Evolutionary conservation across 164 flowering plant genomes (phyloP), one percentile per base, ranked within the genome.

Genomic region (Nymphaea colorata): DNA sequence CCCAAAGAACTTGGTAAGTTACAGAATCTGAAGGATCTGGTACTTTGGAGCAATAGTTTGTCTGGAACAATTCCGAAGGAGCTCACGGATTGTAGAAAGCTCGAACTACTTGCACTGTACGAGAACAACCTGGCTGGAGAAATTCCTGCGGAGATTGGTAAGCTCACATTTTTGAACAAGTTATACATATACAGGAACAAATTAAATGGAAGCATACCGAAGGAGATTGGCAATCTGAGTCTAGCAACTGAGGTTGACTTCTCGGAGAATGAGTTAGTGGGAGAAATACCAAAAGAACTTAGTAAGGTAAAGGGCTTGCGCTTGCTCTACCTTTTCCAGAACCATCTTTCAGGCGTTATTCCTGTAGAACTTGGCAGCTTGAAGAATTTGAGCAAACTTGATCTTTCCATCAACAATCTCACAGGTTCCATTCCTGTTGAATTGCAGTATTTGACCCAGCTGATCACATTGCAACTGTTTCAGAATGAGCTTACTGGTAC

Each of bases 1-100:
- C 96, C 96, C 0, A 82, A 70, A 69, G 86, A 83, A 62, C 36
- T 89, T 63, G 89, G 90, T 42, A 75, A 78, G 87, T 89, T 89
- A 42, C 15, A 60, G 43, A 82, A 59, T 42, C 69, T 89, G 77
- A 83, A 67, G 2, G 86, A 82, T 55, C 53, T 89, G 59, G 67
- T 85, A 70, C 82, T 89, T 43, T 82, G 82, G 86, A 78, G 71
- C 41, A 89, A 89, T 74, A 79, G 79, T 64, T 65, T 89, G 16
- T 73, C 87, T 1, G 96, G 96, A 17, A 66, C 36, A n/a, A 79
- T 89, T 41, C 91, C 96, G 5, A 77, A 71, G 72, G 93, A 86
- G 71, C 72, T 89, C 61, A 82, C 80, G 11, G 84, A 87, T 68
- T 87, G 89, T 64, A 76, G 81, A 6, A 79, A 74, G 47, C 87